phyloP scores from a whole-genome alignment of 2,329 filamentous ascomycete species.

The Arthrobotrys pseudoclavata region DNA sequence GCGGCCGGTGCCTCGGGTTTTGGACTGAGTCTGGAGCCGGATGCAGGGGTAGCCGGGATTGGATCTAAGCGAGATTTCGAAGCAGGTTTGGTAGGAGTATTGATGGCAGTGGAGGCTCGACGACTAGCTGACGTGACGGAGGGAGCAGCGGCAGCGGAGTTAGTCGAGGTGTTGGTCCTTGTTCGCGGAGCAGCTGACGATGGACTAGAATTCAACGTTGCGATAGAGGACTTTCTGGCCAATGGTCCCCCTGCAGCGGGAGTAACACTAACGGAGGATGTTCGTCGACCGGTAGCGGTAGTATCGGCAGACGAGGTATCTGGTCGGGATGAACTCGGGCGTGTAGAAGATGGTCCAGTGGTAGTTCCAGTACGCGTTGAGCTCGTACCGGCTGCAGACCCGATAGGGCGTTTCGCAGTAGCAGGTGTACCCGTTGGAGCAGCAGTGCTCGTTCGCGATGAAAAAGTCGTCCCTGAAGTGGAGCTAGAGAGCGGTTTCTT shows the following conservation, averaged over 20 bases:
- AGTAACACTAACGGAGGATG: constrained; percentile 32
- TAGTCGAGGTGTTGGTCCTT: constrained; percentile 21
- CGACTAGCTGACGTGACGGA: constrained; percentile 34
- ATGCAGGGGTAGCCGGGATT: constrained; percentile 45
- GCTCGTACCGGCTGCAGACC: constrained; percentile 8
- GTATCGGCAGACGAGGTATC: constrained; percentile 41
- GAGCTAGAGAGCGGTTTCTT: constrained; percentile 32
- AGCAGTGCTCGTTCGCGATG: constrained; percentile 35
- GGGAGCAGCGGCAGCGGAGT: constrained; percentile 2
- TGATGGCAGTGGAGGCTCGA: constrained; percentile 39
- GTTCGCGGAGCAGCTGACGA: constrained; percentile 31
- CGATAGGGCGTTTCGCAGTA: constrained; percentile 31
- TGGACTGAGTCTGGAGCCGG: constrained; percentile 18
- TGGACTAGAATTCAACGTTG: constrained; percentile 52
- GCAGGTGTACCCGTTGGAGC: constrained; percentile 5
- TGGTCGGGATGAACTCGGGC: constrained; percentile 29
- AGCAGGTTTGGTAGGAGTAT: constrained; percentile 42
- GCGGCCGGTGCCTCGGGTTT: constrained; percentile 31
- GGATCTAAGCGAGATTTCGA: constrained; percentile 53
- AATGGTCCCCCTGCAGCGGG: constrained; percentile 28
- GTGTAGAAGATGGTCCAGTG: constrained; percentile 11
- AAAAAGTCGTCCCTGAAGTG: constrained; percentile 24
- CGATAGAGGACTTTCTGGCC: constrained; percentile 45
- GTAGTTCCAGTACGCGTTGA: constrained; percentile 15
- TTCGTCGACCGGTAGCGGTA: constrained; percentile 21